Percentiles rank a stretch among this genome's conserved stretches.
Conservation (phyloP, 306 rosid genomes). For the Prosopis cineraria region DNA sequence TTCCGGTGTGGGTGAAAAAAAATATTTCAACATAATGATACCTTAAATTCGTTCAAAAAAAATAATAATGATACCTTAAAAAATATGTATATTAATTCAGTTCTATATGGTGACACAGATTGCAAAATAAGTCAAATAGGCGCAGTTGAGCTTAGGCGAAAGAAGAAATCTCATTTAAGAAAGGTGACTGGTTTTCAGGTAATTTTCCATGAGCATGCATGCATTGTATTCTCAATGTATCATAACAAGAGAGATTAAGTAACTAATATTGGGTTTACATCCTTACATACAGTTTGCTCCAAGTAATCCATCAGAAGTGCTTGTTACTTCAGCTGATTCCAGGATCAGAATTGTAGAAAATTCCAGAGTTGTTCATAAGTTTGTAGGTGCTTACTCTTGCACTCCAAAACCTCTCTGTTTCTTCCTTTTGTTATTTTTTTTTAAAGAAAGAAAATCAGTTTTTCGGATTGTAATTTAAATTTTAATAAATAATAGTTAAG, state of each 20-base stretch:
- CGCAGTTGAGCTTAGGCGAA: constrained; percentile 55
- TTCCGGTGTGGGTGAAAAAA: too few species aligned
- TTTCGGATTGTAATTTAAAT: too few species aligned
- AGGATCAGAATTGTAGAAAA: constrained; percentile 67
- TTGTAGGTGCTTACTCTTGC: constrained; percentile 46
- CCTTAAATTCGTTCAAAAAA: too few species aligned
- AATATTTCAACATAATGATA: too few species aligned
- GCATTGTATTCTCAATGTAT: neutral
- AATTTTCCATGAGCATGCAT: constrained; percentile 11
- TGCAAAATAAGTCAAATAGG: constrained; percentile 56
- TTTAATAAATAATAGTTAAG: too few species aligned
- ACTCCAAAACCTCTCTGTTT: neutral
- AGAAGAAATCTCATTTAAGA: constrained; percentile 63
- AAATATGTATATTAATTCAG: neutral
- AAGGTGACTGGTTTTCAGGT: constrained; percentile 88
- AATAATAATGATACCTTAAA: neutral
- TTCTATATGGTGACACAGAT: constrained; percentile 43
- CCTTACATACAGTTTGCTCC: constrained; percentile 4
- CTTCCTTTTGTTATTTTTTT: too few species aligned
- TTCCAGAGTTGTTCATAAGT: constrained; percentile 58
- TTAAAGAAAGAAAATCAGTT: neutral
- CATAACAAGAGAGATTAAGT: neutral
- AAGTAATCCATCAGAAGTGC: constrained; percentile 56
- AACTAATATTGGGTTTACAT: neutral
- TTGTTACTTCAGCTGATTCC: constrained; percentile 84